Evolutionary conservation across 192 early-diverging fungal species (phyloP).

Genomic region (Phycomyces blakesleeanus): DNA sequence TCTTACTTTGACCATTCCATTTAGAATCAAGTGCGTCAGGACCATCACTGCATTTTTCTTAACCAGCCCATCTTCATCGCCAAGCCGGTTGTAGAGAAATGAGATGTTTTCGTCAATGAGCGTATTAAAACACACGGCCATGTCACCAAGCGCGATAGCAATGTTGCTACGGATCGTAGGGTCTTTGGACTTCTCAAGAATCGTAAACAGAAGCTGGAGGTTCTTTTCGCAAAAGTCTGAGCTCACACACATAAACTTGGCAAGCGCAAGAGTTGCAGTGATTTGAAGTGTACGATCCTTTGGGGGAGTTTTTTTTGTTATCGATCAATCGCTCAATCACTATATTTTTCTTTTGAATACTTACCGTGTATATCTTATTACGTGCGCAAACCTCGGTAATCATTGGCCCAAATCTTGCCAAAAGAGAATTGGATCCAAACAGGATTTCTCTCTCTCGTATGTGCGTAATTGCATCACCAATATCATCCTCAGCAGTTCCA

Average conservation of each 20-base stretch:
- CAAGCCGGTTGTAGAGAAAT: conserved; percentile 89
- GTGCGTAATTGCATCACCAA: conserved; percentile 78
- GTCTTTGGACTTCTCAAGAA: conserved; percentile 80
- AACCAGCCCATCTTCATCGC: conserved; percentile 74
- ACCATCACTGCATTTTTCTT: conserved; percentile 99
- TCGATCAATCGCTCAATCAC: too few species aligned
- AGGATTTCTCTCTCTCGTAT: conserved; percentile 93
- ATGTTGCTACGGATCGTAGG: conserved; percentile 90
- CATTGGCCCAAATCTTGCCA: conserved; percentile 79
- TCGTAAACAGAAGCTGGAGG: conserved; percentile 85
- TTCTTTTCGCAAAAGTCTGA: conserved; percentile 92
- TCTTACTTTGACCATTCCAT: conserved; percentile 99
- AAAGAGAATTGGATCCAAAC: conserved; percentile 71
- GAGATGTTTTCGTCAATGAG: conserved; percentile 95
- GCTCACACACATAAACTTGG: conserved; percentile 97
- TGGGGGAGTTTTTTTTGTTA: too few species aligned
- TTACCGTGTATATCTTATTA: conserved; percentile 77
- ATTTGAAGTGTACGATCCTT: conserved; percentile 85
- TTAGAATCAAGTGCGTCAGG: conserved; percentile 93
- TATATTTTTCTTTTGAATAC: too few species aligned
- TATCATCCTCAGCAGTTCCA: conserved; percentile 94
- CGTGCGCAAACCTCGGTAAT: conserved; percentile 77
- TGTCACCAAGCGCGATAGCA: conserved; percentile 96
- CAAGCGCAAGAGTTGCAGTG: conserved; percentile 80
- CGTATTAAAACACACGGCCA: conserved; percentile 95